Conservation (phyloP, 192 early-diverging fungal genomes). For the Spizellomyces sp. region DNA sequence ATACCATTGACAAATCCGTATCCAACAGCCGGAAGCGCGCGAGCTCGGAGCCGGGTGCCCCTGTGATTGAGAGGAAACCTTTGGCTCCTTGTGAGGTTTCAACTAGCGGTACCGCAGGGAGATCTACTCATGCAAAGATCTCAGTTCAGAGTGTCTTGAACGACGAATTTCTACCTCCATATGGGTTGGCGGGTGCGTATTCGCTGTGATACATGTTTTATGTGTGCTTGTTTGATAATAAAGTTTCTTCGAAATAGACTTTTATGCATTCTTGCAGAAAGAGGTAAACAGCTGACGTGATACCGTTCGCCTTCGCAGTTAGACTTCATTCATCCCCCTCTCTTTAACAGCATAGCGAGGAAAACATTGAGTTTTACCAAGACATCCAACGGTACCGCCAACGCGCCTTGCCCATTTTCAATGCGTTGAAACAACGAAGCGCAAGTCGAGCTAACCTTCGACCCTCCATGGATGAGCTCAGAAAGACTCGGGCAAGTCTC, state of each 20-base stretch:
- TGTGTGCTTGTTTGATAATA: neutral
- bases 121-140: neutral
- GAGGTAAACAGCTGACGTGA: neutral
- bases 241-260: slow-evolving; percentile 13
- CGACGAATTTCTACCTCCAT: slow-evolving; percentile 17
- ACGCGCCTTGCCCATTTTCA: slow-evolving; percentile 2
- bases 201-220: neutral
- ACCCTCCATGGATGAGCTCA: neutral
- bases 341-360: slow-evolving; percentile 15
- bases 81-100: too few species aligned
- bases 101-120: too few species aligned
- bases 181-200: slow-evolving; percentile 6
- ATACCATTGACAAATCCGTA: too few species aligned
- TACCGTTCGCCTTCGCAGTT: neutral
- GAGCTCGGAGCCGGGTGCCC: too few species aligned
- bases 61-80: too few species aligned
- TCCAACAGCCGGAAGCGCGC: too few species aligned
- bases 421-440: neutral
- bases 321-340: neutral
- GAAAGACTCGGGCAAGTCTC: neutral
- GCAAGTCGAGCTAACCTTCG: neutral
- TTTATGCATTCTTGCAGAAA: slow-evolving; percentile 15
- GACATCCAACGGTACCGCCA: slow-evolving; percentile 5
- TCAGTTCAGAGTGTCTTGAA: slow-evolving; percentile 7
- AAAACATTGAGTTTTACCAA: slow-evolving; percentile 20